phyloP scores from a whole-genome alignment of 2,329 filamentous ascomycete genomes.

The Talaromyces amestolkiae region DNA sequence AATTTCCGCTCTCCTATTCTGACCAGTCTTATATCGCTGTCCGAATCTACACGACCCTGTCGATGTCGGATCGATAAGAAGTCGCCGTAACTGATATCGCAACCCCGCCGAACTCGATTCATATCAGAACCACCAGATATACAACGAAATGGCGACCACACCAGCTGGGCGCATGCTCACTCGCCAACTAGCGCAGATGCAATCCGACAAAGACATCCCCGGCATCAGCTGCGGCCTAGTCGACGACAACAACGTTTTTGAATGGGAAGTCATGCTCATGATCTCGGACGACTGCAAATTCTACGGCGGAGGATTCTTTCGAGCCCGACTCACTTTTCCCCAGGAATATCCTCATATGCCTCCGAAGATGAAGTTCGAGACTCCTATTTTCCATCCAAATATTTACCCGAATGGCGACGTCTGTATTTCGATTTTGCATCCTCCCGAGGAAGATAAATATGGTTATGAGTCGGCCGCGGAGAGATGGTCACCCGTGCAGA shows the following conservation, averaged over 20 bases:
- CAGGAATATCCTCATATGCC: conserved; percentile 81
- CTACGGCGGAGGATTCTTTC: conserved; percentile 96
- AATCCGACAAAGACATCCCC: conserved; percentile 82
- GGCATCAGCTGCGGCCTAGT: conserved; percentile 91
- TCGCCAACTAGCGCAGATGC: conserved; percentile 91
- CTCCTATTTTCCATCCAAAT: conserved; percentile 90
- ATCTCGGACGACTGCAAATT: conserved; percentile 90
- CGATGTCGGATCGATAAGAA: background rate
- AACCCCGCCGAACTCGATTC: background rate
- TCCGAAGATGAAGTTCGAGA: conserved; percentile 82
- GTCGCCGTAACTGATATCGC: background rate
- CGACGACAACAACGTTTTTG: conserved; percentile 80
- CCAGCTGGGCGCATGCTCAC: conserved; percentile 62
- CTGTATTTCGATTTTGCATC: conserved; percentile 96
- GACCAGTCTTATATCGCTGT: background rate
- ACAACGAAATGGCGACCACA: conserved; percentile 41
- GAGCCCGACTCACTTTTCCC: conserved; percentile 79
- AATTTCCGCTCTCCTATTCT: background rate
- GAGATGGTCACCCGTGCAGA: conserved; percentile 93
- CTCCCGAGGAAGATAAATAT: conserved; percentile 88
- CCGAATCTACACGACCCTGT: background rate
- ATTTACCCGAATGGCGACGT: conserved; percentile 84
- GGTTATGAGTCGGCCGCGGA: conserved; percentile 89
- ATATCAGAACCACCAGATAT: background rate
- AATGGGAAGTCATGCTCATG: conserved; percentile 99